Conservation (phyloP, 768 basidiomycete species). For the Porphyrellus cyaneotinctus region DNA sequence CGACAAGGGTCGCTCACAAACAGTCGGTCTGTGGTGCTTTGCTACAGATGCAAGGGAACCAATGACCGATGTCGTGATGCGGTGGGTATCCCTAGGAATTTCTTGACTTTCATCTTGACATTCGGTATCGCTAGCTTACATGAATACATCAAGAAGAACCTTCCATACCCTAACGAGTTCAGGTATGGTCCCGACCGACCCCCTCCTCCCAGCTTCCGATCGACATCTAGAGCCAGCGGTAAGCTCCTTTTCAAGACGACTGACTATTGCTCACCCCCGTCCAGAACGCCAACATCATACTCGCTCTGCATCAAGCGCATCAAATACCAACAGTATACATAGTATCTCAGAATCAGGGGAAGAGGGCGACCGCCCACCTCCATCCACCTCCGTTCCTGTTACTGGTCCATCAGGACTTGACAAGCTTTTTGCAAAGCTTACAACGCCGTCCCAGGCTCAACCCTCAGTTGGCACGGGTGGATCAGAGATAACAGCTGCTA, state of each 20-base stretch:
- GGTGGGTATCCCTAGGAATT: slow-evolving; percentile 38
- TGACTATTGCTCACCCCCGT: slow-evolving; percentile 4
- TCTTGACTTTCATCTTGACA: not conserved
- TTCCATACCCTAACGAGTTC: slow-evolving; percentile 68
- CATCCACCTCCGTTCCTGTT: slow-evolving; percentile 9
- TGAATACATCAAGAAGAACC: slow-evolving; percentile 59
- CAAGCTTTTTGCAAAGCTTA: slow-evolving; percentile 42
- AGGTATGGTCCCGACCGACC: slow-evolving; percentile 64
- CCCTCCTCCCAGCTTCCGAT: slow-evolving; percentile 52
- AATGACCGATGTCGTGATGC: slow-evolving; percentile 64
- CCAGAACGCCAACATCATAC: slow-evolving; percentile 25
- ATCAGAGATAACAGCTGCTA: slow-evolving; percentile 35
- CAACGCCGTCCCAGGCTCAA: slow-evolving; percentile 16
- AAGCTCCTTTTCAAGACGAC: not conserved
- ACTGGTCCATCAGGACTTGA: slow-evolving; percentile 38
- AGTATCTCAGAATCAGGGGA: slow-evolving; percentile 33
- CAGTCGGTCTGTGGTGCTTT: slow-evolving; percentile 75
- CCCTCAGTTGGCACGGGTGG: slow-evolving; percentile 22
- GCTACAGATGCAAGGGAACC: slow-evolving; percentile 66
- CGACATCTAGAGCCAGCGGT: slow-evolving; percentile 30
- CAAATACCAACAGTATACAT: slow-evolving; percentile 32
- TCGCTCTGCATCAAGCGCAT: slow-evolving; percentile 33
- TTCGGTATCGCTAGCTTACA: slow-evolving; percentile 44
- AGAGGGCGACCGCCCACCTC: slow-evolving; percentile 16
- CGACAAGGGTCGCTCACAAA: slow-evolving; percentile 54